Evolutionary conservation across 805 yeast genomes (phyloP).

Genomic region (Sugiyamaella floridensis): DNA sequence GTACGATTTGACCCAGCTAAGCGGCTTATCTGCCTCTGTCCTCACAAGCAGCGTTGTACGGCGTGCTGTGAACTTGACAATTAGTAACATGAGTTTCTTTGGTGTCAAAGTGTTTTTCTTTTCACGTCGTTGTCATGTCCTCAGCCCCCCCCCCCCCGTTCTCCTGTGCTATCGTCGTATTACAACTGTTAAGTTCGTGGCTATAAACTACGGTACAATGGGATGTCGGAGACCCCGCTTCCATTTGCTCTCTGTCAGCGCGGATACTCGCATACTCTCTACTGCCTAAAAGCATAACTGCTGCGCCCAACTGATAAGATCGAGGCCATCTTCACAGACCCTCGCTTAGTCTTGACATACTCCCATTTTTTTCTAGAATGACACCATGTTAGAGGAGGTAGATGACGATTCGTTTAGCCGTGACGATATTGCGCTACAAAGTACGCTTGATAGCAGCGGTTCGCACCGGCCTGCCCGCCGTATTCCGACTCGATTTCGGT

Average conservation of each 20-base stretch:
- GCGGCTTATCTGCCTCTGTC: no score
- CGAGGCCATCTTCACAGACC: not conserved
- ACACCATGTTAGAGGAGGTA: not conserved
- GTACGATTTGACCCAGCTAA: no score
- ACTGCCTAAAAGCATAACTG: not conserved
- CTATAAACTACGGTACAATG: no score
- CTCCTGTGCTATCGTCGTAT: no score
- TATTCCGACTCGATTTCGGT: not conserved
- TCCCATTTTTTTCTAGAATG: not conserved
- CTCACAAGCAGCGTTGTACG: no score
- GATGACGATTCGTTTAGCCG: not conserved
- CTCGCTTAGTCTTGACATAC: not conserved
- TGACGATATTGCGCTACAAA: not conserved
- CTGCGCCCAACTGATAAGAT: not conserved
- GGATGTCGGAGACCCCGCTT: no score
- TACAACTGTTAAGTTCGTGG: no score
- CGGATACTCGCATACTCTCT: not conserved
- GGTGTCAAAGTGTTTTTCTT: no score
- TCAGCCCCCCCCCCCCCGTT: no score
- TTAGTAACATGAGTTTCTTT: no score
- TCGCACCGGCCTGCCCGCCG: not conserved
- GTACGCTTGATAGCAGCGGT: not conserved
- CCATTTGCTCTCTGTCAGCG: not conserved
- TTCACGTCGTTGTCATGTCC: no score
- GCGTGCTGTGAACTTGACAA: no score